Evolutionary conservation across 139 green algal genomes (phyloP).

Genomic region (Chlorella sp.): DNA sequence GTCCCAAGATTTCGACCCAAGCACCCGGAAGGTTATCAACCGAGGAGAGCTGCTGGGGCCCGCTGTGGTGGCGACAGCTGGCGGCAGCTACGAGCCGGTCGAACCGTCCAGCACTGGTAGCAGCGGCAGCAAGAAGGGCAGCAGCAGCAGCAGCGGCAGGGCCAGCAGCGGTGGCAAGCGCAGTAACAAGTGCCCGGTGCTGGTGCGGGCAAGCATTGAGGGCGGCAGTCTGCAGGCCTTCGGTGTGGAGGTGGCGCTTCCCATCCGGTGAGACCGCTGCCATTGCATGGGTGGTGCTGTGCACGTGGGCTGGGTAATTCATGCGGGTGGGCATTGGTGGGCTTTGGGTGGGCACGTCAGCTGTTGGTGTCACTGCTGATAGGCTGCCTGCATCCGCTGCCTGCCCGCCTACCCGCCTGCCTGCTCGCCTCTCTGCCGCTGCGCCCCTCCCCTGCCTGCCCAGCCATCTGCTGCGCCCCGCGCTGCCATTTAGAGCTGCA

Average conservation of each 20-base stretch:
- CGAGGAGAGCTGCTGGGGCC: background rate
- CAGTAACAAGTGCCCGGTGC: conserved; percentile 3
- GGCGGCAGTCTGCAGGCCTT: background rate
- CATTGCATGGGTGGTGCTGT: background rate
- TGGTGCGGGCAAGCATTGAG: conserved; percentile 14
- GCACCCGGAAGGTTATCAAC: background rate
- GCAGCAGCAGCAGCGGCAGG: background rate
- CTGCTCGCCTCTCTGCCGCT: too few species aligned
- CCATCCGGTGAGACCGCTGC: background rate
- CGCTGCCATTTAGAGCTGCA: background rate
- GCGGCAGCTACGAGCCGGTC: conserved; percentile 18
- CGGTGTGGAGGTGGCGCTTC: background rate
- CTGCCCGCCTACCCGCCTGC: background rate
- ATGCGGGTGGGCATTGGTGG: too few species aligned
- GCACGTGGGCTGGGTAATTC: background rate
- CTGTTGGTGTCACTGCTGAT: background rate
- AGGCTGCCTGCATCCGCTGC: background rate
- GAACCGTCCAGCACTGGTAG: background rate
- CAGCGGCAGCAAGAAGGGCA: background rate
- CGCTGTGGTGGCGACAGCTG: background rate
- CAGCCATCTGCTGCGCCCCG: background rate
- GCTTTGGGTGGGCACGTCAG: too few species aligned
- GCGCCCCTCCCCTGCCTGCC: background rate
- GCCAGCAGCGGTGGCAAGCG: background rate
- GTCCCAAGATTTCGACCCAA: conserved; percentile 20